Conservation (phyloP, 495 filamentous ascomycete genomes). For the Aspergillus asperescens region DNA sequence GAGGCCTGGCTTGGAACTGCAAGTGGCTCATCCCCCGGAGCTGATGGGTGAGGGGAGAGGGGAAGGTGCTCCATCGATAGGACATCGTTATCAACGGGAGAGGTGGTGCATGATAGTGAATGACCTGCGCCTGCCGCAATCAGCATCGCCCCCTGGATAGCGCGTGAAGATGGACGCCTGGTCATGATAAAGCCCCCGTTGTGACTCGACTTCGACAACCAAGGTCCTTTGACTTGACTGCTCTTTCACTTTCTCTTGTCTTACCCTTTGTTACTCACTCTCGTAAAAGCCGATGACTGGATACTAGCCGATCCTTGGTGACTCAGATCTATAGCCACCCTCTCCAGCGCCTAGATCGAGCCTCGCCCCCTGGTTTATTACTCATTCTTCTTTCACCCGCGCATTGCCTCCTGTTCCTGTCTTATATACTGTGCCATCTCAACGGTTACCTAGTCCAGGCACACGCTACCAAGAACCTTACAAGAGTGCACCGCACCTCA, state of each 20-base stretch:
- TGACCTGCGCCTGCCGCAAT: constrained; percentile 21
- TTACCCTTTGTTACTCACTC: neutral
- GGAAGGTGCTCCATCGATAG: constrained; percentile 11
- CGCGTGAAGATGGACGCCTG: constrained; percentile 1
- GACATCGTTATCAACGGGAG: constrained; percentile 3
- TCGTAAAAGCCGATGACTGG: constrained; percentile 7
- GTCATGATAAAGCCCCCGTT: constrained; percentile 1
- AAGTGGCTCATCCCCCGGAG: neutral
- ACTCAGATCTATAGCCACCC: constrained; percentile 15
- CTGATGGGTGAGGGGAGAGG: constrained; percentile 1
- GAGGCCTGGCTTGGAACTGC: too few species aligned
- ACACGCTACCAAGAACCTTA: neutral
- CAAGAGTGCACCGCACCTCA: neutral
- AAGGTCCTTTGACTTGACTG: neutral
- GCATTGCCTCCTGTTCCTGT: neutral
- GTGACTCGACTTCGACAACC: neutral
- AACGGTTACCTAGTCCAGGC: constrained; percentile 5
- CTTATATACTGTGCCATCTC: neutral
- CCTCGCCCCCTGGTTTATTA: neutral
- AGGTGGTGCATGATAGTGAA: too few species aligned
- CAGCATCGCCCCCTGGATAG: constrained; percentile 19
- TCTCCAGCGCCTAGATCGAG: neutral
- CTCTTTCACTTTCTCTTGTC: constrained; percentile 1
- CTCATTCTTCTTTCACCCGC: constrained; percentile 4
- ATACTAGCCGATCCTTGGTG: constrained; percentile 5